phyloP scores from a whole-genome alignment of 2,329 filamentous ascomycete genomes.

The Neopestalotiopsis sp. region DNA sequence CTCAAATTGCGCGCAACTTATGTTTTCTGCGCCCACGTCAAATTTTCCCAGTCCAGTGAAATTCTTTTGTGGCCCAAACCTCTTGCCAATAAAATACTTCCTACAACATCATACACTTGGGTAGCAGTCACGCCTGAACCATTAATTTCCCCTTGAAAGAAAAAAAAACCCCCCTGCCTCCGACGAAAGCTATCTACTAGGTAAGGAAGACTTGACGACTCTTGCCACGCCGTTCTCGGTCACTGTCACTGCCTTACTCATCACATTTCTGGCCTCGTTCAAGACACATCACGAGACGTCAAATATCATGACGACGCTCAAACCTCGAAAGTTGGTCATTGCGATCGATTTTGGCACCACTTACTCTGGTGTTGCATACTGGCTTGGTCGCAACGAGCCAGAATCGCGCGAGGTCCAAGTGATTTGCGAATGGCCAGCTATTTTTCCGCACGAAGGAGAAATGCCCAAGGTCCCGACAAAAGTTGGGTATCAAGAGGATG shows the following conservation, averaged over 20 bases:
- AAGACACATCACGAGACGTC: neutral
- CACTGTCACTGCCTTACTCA: neutral
- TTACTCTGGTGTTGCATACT: neutral
- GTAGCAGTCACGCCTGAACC: too few relatives aligned
- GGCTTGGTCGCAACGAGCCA: neutral
- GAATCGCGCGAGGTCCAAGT: neutral
- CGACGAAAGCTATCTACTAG: too few relatives aligned
- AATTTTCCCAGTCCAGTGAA: too few relatives aligned
- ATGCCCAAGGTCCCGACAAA: neutral
- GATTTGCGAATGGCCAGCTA: constrained; percentile 2
- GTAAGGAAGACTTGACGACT: neutral
- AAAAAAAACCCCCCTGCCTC: too few relatives aligned
- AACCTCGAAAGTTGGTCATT: constrained; percentile 2
- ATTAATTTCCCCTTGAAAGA: too few relatives aligned
- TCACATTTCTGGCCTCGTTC: neutral
- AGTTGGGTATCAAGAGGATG: neutral
- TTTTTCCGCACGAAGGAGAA: neutral
- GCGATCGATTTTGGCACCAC: constrained; percentile 6
- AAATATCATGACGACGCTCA: neutral
- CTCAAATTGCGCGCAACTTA: too few relatives aligned
- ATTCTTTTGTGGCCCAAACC: too few relatives aligned
- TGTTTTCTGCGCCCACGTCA: too few relatives aligned
- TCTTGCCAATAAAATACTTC: too few relatives aligned
- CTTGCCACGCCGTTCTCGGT: neutral
- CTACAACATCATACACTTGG: too few relatives aligned